Evolutionary conservation across 2,329 filamentous ascomycete species (phyloP).

Genomic region (Paraphaeosphaeria minitans): DNA sequence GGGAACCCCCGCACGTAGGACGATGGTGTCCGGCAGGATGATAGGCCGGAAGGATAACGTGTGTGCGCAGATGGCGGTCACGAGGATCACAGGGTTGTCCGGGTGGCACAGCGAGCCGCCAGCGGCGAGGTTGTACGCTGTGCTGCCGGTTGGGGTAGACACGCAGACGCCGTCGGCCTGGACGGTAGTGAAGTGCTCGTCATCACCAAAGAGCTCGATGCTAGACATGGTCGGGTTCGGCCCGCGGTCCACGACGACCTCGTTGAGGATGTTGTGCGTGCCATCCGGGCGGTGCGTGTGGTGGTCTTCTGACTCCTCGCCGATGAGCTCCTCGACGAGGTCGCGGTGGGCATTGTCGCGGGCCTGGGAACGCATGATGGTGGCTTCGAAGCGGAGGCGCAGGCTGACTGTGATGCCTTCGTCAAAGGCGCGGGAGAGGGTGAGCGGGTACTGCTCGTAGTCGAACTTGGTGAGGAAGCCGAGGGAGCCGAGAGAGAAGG

Average conservation of each 20-base stretch:
- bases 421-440: conserved; percentile 71
- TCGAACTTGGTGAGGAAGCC: conserved; percentile 98
- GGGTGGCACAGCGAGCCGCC: conserved; percentile 96
- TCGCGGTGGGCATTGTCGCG: conserved; percentile 42
- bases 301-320: conserved; percentile 81
- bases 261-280: conserved; percentile 90
- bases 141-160: conserved; percentile 91
- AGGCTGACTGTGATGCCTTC: conserved; percentile 89
- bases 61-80: conserved; percentile 93
- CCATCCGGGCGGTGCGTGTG: conserved; percentile 84
- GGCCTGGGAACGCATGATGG: conserved; percentile 80
- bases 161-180: conserved; percentile 93
- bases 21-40: conserved; percentile 93
- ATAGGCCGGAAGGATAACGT: conserved; percentile 96
- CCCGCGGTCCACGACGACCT: conserved; percentile 93
- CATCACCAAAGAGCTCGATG: conserved; percentile 90
- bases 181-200: conserved; percentile 93
- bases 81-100: conserved; percentile 93
- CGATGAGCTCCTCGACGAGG: conserved; percentile 86
- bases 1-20: conserved; percentile 89
- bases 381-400: conserved; percentile 88
- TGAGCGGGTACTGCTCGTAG: conserved; percentile 74
- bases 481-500: conserved; percentile 87
- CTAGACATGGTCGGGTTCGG: conserved; percentile 94
- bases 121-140: conserved; percentile 92